Conservation (phyloP, 495 filamentous ascomycete genomes). For the Astrocystis sublimbata region DNA sequence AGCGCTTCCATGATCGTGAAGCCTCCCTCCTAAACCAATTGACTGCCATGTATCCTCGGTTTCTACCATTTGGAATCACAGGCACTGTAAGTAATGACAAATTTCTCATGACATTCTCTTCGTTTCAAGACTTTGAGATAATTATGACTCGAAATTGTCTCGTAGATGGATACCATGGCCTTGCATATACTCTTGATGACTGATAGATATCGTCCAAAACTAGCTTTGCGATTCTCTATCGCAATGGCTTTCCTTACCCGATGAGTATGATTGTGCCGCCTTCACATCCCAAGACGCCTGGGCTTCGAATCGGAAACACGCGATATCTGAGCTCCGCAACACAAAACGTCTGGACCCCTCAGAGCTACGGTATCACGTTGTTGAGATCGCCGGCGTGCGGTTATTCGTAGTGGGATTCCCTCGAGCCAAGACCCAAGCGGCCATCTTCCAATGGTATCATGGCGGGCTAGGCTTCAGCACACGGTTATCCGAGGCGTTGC, state of each 20-base stretch:
- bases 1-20: conserved; percentile 37
- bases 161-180: too few species aligned
- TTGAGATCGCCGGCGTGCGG: conserved; percentile 36
- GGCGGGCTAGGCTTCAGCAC: conserved; percentile 42
- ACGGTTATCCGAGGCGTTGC: conserved; percentile 38
- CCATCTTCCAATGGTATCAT: conserved; percentile 42
- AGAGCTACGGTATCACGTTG: conserved; percentile 37
- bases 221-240: conserved; percentile 35
- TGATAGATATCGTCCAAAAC: not conserved
- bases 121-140: too few species aligned
- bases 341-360: conserved; percentile 20
- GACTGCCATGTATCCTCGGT: conserved; percentile 45
- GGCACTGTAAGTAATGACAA: not conserved
- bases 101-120: too few species aligned
- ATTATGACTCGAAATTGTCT: too few species aligned
- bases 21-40: conserved; percentile 26
- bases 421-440: conserved; percentile 20
- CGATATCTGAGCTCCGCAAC: conserved; percentile 25
- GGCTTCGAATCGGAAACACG: conserved; percentile 21
- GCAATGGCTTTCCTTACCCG: conserved; percentile 23
- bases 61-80: conserved; percentile 33
- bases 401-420: conserved; percentile 43
- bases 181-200: not conserved
- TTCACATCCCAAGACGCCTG: conserved; percentile 33
- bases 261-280: conserved; percentile 28